Evolutionary conservation across 164 flowering plant species (phyloP).

Genomic region (Tinospora cordifolia): DNA sequence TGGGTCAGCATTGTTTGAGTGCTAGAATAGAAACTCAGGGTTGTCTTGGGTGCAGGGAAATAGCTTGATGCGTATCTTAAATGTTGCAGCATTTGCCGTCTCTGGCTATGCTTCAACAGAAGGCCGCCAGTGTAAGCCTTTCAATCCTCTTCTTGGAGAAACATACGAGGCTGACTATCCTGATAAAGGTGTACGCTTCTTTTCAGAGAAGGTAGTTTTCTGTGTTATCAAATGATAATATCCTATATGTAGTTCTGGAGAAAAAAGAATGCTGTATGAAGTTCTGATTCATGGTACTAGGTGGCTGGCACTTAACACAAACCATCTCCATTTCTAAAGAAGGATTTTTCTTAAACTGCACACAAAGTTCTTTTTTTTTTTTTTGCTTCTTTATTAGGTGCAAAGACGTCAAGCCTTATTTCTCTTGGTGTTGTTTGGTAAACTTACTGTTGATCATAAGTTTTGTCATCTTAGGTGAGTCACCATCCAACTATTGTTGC

Average conservation of each 20-base stretch:
- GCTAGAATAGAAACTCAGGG: neutral
- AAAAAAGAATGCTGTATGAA: neutral
- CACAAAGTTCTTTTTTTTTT: neutral
- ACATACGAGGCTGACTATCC: conserved; percentile 99
- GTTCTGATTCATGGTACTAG: neutral
- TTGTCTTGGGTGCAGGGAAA: conserved; percentile 68
- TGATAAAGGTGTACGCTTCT: conserved; percentile 91
- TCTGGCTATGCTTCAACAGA: conserved; percentile 99
- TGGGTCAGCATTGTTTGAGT: conserved; percentile 5
- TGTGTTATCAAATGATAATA: neutral
- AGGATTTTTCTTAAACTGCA: neutral
- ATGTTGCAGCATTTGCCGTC: conserved; percentile 92
- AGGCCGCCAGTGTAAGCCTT: conserved; percentile 98
- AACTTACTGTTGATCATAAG: neutral
- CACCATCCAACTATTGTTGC: conserved; percentile 98
- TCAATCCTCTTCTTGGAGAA: conserved; percentile 98
- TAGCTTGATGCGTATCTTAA: conserved; percentile 87
- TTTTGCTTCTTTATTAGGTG: too few species aligned
- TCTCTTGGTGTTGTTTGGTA: neutral
- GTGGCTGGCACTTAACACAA: neutral
- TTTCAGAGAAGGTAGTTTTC: conserved; percentile 74
- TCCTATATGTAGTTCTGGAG: neutral
- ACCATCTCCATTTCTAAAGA: neutral
- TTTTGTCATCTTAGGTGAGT: conserved; percentile 61
- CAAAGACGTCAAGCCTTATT: neutral